These are phyloP conservation scores for Paratinospora sagittata DNA, from an alignment of 164 flowering plant genomes.

Conservation along the genomic window DNA sequence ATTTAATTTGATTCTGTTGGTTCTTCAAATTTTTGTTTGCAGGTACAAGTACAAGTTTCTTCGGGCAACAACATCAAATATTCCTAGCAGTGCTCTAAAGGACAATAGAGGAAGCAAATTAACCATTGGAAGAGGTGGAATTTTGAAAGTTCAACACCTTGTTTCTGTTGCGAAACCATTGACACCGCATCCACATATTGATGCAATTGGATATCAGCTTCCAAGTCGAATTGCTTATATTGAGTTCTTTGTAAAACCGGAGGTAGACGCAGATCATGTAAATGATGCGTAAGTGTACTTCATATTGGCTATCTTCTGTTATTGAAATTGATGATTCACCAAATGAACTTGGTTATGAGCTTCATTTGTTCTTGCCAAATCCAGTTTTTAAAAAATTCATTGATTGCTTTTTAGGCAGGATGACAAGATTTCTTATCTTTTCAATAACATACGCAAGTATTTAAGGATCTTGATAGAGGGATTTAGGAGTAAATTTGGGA, in stretches of 20 bases:
- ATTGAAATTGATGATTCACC: no score
- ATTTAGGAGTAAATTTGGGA: no score
- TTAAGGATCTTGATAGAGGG: no score
- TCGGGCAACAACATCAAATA: conserved; percentile 74
- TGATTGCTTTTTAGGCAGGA: no score
- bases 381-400: no score
- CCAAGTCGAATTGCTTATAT: conserved; percentile 88
- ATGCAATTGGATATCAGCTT: conserved; percentile 70
- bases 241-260: conserved; percentile 93
- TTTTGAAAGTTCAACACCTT: conserved; percentile 91
- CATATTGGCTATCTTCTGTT: no score
- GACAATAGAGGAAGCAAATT: conserved; percentile 94
- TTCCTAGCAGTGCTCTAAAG: conserved; percentile 75
- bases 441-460: no score
- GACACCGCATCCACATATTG: conserved; percentile 38
- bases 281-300: conserved; percentile 21
- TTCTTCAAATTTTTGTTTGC: conserved; percentile 6
- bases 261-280: conserved; percentile 45
- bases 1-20: background rate
- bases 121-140: conserved; percentile 85
- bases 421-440: no score
- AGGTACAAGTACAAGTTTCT: conserved; percentile 97
- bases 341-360: no score
- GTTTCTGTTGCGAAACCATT: conserved; percentile 73
- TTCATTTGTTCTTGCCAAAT: no score